A percentile compares a stretch with the other conserved stretches of the same genome.
Conservation (phyloP, 2,329 filamentous ascomycete genomes). For the Capronia americana region DNA sequence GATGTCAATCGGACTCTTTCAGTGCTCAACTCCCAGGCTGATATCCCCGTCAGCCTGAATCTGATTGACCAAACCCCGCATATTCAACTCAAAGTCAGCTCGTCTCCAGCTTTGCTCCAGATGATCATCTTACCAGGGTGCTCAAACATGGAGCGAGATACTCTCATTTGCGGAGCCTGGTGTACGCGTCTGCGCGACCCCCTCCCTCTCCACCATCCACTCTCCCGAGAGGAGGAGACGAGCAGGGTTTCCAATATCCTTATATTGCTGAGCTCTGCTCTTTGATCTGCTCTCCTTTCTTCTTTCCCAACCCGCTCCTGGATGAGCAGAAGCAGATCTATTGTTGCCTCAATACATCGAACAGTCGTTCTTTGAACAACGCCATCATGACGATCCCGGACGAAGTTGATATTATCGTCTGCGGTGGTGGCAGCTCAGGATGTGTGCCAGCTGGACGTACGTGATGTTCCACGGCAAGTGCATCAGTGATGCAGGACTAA, state of each 20-base stretch:
- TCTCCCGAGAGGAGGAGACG: slow-evolving; percentile 33
- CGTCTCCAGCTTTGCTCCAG: slow-evolving; percentile 11
- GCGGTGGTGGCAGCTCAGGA: slow-evolving; percentile 71
- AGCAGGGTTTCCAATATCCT: slow-evolving; percentile 9
- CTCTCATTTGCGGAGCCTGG: slow-evolving; percentile 16
- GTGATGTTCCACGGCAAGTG: background rate
- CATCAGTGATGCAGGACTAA: slow-evolving; percentile 49
- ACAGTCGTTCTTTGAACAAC: slow-evolving; percentile 9
- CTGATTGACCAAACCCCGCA: slow-evolving; percentile 32
- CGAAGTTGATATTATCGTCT: slow-evolving; percentile 82
- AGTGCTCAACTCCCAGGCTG: slow-evolving; percentile 2
- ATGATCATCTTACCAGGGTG: slow-evolving; percentile 29
- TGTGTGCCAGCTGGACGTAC: slow-evolving; percentile 50
- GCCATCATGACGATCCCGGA: slow-evolving; percentile 68
- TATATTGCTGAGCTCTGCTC: slow-evolving; percentile 31
- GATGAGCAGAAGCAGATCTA: slow-evolving; percentile 37
- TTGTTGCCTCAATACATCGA: background rate
- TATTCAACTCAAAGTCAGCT: slow-evolving; percentile 20
- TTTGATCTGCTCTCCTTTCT: slow-evolving; percentile 19
- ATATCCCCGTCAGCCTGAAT: slow-evolving; percentile 11
- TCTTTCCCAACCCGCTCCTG: slow-evolving; percentile 35
- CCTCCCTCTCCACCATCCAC: slow-evolving; percentile 29
- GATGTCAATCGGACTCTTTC: slow-evolving; percentile 24
- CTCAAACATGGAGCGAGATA: slow-evolving; percentile 19
- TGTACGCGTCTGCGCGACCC: slow-evolving; percentile 24